A percentile compares a stretch with the other conserved stretches of the same genome.
Evolutionary conservation across 768 basidiomycete genomes (phyloP).

Genomic region (Coprinellus micaceus): DNA sequence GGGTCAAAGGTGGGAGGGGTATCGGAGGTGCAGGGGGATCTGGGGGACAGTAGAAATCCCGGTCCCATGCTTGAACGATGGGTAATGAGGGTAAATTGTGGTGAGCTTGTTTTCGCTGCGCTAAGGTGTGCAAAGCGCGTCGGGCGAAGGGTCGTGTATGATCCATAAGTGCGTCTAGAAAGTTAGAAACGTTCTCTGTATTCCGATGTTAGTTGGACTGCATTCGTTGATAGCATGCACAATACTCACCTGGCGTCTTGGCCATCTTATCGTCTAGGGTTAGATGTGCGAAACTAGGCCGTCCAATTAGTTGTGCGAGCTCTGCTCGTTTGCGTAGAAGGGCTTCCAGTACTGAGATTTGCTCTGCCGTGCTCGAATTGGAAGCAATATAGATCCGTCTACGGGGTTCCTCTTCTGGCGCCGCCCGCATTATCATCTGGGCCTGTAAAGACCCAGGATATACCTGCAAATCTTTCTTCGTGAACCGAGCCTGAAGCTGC

Average conservation of each 20-base stretch:
- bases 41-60: conserved; percentile 87
- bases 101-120: conserved; percentile 71
- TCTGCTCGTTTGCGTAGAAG: conserved; percentile 76
- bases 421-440: conserved; percentile 88
- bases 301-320: conserved; percentile 80
- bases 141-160: conserved; percentile 78
- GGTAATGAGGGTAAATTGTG: conserved; percentile 56
- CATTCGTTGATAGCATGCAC: too few species aligned
- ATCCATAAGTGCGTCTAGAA: conserved; percentile 76
- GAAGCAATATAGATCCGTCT: conserved; percentile 78
- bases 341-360: conserved; percentile 73
- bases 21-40: conserved; percentile 73
- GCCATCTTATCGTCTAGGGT: conserved; percentile 95
- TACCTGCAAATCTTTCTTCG: conserved; percentile 70
- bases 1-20: conserved; percentile 69
- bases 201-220: not conserved
- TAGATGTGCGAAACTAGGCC: conserved; percentile 83
- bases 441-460: conserved; percentile 88
- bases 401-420: conserved; percentile 80
- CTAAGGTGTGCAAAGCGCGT: conserved; percentile 64
- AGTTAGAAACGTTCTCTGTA: conserved; percentile 80
- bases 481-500: conserved; percentile 72
- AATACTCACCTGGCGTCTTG: conserved; percentile 89
- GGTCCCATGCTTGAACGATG: conserved; percentile 90
- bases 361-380: conserved; percentile 69